Base-by-base conservation (phyloP, 805 yeast genomes). In the Zygotorulaspora chibaensis region DNA sequence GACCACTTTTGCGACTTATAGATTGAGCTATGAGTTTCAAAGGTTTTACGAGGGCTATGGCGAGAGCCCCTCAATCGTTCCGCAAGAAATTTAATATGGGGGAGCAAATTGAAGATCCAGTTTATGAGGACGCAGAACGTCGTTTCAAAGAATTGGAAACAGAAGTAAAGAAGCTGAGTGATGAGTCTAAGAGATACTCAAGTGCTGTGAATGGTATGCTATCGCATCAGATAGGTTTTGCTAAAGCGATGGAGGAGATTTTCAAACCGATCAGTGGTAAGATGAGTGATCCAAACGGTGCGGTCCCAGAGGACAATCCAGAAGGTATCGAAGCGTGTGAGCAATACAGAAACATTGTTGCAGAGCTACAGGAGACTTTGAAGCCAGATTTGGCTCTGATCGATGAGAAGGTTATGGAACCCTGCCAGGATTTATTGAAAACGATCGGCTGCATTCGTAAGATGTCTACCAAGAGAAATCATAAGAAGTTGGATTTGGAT, bases 261-360 rank as follows among this genome's bases (percentile, higher is more conserved):
- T 93, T 89, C 71, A 88, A 91, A 68, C 99, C 99, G 1, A 93
- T 93, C 50, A 82, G 93, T 45, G 99, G 99, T 35, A 81, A 89
- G 51, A 73, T 86, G 63, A 81, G 93, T 12, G 98, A 93, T 64
- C 96, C 97, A 7, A 86, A 83, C 61, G 79, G 93, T 7, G 67
- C 87, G 2, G 77, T 80, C 38, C 90, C 90, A 0, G 99, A 93
- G 63, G 97, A 95, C 56, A 90, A 90, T 61, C 97, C 97, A 3
- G 95, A 93, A 43, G 99, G 98, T 56, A 88, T 93, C 54, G 82
- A 85, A 59, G 99, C 99, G 1, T 80, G 95, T 58, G 96, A 86
- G 61, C 95, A 85, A 63, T 93, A 90, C 68, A 75, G 95, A 47
- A 95, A 78, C 35, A 84, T 89, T 45, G 96, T 93, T 30, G 77